Percentiles rank a stretch among this genome's conserved stretches.
phyloP scores from a whole-genome alignment of 345 rosid species.

The Geranium brycei region DNA sequence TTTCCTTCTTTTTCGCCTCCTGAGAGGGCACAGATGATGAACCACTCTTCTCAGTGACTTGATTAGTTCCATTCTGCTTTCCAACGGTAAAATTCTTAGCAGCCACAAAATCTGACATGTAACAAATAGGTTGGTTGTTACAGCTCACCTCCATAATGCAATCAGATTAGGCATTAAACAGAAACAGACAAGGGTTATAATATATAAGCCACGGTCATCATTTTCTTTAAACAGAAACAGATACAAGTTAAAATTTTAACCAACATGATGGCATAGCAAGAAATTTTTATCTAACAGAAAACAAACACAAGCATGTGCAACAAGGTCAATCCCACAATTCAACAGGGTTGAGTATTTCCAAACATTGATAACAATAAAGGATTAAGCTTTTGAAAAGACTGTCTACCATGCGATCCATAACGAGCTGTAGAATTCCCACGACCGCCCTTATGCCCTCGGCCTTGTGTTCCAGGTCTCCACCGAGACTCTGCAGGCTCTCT shows the following conservation, averaged over 20 bases:
- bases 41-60: slow-evolving; percentile 38
- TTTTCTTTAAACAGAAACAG: neutral
- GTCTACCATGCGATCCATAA: slow-evolving; percentile 45
- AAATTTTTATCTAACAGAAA: neutral
- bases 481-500: slow-evolving; percentile 61
- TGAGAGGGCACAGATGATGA: slow-evolving; percentile 30
- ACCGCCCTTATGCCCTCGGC: slow-evolving; percentile 53
- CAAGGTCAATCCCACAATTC: slow-evolving; percentile 5
- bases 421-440: slow-evolving; percentile 40
- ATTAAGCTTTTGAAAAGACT: neutral
- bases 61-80: slow-evolving; percentile 41
- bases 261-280: neutral
- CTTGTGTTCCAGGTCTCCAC: slow-evolving; percentile 52
- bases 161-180: slow-evolving; percentile 1
- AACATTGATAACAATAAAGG: slow-evolving; percentile 5
- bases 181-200: neutral
- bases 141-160: slow-evolving; percentile 11
- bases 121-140: slow-evolving; percentile 12
- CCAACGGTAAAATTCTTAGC: slow-evolving; percentile 37
- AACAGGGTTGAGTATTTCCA: slow-evolving; percentile 2
- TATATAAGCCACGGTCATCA: neutral
- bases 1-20: slow-evolving; percentile 37
- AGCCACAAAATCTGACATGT: slow-evolving; percentile 48
- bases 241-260: neutral
- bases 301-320: slow-evolving; percentile 2